These are phyloP conservation scores for Entomortierella parvispora DNA, from an alignment of 192 early-diverging fungal species.

Conservation along the genomic window DNA sequence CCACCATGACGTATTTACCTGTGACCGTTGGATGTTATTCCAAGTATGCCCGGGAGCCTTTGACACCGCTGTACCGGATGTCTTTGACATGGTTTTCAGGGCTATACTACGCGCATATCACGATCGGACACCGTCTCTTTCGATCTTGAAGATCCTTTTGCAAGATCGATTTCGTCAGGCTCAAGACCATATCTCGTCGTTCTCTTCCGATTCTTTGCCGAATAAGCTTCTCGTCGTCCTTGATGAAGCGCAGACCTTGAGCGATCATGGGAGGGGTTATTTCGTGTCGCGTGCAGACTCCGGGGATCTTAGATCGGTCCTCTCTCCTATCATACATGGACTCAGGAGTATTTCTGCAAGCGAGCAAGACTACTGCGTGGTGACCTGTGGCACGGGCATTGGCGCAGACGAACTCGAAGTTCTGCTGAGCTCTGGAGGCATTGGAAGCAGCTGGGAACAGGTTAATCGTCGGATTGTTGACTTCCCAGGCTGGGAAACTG, in stretches of 20 bases:
- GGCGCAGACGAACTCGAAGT: slow-evolving; percentile 30
- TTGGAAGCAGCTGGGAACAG: slow-evolving; percentile 25
- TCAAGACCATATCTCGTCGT: slow-evolving; percentile 25
- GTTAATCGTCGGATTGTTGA: slow-evolving; percentile 33
- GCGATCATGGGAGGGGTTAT: slow-evolving; percentile 25
- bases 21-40: slow-evolving; percentile 50
- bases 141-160: slow-evolving; percentile 21
- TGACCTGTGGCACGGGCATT: slow-evolving; percentile 41
- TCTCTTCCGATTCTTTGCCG: slow-evolving; percentile 18
- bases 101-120: slow-evolving; percentile 26
- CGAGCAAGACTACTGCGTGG: slow-evolving; percentile 20
- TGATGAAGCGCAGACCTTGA: slow-evolving; percentile 40
- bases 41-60: slow-evolving; percentile 51
- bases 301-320: slow-evolving; percentile 23
- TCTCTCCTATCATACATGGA: slow-evolving; percentile 37
- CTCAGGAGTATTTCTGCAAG: slow-evolving; percentile 26
- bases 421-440: slow-evolving; percentile 27
- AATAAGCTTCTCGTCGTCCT: slow-evolving; percentile 32
- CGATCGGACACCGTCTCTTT: slow-evolving; percentile 16
- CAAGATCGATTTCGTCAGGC: slow-evolving; percentile 28
- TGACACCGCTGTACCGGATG: slow-evolving; percentile 26
- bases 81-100: slow-evolving; percentile 41
- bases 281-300: slow-evolving; percentile 31
- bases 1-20: slow-evolving; percentile 37
- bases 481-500: slow-evolving; percentile 46